Base-by-base conservation (phyloP, 2,329 filamentous ascomycete species). In the Ilyonectria robusta region DNA sequence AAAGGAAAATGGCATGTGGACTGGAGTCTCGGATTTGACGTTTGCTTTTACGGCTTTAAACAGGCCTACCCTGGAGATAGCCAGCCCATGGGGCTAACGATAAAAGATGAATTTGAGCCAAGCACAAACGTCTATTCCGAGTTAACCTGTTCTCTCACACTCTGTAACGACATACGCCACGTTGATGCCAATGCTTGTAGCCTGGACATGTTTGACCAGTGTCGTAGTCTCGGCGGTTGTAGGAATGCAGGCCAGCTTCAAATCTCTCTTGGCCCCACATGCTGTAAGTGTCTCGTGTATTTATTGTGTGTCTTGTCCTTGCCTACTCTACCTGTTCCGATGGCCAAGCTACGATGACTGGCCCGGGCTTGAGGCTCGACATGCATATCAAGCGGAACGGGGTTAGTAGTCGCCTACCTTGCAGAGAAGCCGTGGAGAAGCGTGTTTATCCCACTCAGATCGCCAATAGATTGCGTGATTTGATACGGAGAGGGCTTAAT, bases 1-100 rank as follows among this genome's bases (percentile, higher is more conserved):
- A 72, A 71, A 66, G 70, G 68, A 75, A 77, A 77, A 71, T 75
- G 78, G 79, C 78, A 80, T 80, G 79, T 75, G 76, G 75, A 77
- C 76, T 77, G 79, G 79, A 81, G 79, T 81, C 79, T 79, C 79
- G 79, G 79, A 80, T 80, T 79, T 81, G 77, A 81, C 75, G 75
- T 78, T 79, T 80, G 75, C 73, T 75, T 75, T 73, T 75, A 69
- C 68, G 75, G 75, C 70, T 72, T 72, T 73, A 72, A 76, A 26
- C 26, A 26, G 26, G 26, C 26, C 70, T 75, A 72, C 72, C 65
- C 70, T 74, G 75, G 71, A 80, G 76, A 78, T 81, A 80, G 79
- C 79, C 77, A 74, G 78, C 75, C 72, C 62, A 68, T 73, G 69
- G 75, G 78, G 78, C 76, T 78, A 73, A 80, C 72, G 77, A 80